phyloP scores from a whole-genome alignment of 495 filamentous ascomycete species.

The Pyrenopolyporus hunteri region DNA sequence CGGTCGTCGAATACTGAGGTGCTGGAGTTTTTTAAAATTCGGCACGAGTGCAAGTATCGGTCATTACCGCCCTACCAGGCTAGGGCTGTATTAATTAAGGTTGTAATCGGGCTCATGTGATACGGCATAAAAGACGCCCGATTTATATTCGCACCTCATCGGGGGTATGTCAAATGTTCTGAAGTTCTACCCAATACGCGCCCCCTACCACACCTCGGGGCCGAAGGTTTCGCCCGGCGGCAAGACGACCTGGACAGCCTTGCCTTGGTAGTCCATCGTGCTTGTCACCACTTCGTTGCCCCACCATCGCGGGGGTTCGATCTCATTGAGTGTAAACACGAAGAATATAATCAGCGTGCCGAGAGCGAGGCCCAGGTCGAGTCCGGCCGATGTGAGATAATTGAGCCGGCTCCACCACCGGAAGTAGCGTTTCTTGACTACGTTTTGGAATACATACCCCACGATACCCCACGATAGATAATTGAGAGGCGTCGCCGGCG shows the following conservation, averaged over 20 bases:
- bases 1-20: no score
- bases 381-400: constrained; percentile 65
- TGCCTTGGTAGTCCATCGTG: constrained; percentile 59
- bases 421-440: constrained; percentile 61
- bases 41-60: no score
- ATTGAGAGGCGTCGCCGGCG: constrained; percentile 71
- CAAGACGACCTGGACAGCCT: constrained; percentile 57
- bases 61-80: no score
- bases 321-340: constrained; percentile 55
- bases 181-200: no score
- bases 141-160: no score
- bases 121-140: no score
- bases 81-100: no score
- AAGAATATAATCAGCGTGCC: constrained; percentile 69
- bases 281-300: constrained; percentile 55
- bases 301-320: constrained; percentile 61
- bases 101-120: no score
- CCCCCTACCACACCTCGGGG: constrained; percentile 55
- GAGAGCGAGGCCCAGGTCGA: constrained; percentile 68
- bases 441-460: constrained; percentile 68
- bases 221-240: constrained; percentile 64
- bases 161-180: no score
- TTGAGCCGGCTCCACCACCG: constrained; percentile 73
- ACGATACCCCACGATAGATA: constrained; percentile 73
- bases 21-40: no score